Percentiles rank a stretch among this genome's conserved stretches.
Conservation (phyloP, 371 early-diverging fungal species). For the Phascolomyces articulosus region DNA sequence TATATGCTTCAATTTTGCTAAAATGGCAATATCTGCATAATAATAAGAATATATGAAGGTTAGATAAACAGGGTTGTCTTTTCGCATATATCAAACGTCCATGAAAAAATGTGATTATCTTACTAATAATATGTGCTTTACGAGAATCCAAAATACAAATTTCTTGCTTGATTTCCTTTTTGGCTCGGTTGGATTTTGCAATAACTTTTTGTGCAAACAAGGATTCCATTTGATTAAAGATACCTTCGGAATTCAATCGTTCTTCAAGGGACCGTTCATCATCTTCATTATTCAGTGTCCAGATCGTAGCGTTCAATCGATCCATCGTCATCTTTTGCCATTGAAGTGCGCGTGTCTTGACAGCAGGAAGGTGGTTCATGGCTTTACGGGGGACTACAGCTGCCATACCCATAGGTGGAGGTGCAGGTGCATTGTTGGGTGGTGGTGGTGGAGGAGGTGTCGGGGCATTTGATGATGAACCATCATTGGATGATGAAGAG, state of each 20-base stretch:
- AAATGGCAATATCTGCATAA: conserved; percentile 71
- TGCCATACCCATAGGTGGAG: conserved; percentile 13
- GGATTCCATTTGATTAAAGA: conserved; percentile 74
- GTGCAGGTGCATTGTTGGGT: conserved; percentile 11
- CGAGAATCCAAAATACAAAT: conserved; percentile 75
- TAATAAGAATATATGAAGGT: neutral
- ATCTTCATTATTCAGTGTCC: conserved; percentile 40
- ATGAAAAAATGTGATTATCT: conserved; percentile 20
- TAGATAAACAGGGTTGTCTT: too few relatives aligned
- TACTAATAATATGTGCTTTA: conserved; percentile 80
- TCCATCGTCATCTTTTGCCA: conserved; percentile 84
- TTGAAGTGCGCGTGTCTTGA: conserved; percentile 80
- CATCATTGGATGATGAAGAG: neutral
- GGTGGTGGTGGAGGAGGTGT: conserved; percentile 30
- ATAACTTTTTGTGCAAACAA: conserved; percentile 76
- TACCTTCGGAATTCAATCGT: conserved; percentile 54
- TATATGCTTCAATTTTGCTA: conserved; percentile 71
- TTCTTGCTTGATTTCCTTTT: conserved; percentile 46
- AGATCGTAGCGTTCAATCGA: conserved; percentile 59
- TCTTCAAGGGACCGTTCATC: conserved; percentile 52
- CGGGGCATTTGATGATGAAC: conserved; percentile 16
- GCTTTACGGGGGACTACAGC: conserved; percentile 51
- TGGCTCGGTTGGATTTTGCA: conserved; percentile 31
- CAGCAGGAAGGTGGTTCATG: conserved; percentile 63
- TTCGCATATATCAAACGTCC: too few relatives aligned